These are phyloP conservation scores for Delonix regia DNA, from an alignment of 306 rosid species.

Conservation along the genomic window DNA sequence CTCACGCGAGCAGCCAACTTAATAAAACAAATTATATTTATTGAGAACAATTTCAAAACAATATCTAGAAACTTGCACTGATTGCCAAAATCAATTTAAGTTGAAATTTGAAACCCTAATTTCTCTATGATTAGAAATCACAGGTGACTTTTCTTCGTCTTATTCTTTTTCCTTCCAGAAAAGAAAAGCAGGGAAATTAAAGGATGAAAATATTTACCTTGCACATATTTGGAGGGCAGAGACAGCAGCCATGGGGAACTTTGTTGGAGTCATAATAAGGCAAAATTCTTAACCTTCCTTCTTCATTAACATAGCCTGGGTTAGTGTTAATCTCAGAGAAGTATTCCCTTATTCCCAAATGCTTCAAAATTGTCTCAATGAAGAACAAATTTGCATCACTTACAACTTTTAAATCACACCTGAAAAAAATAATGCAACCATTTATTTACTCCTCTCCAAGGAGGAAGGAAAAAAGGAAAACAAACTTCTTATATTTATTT, in stretches of 20 bases:
- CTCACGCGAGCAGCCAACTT: not conserved
- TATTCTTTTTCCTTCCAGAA: not conserved
- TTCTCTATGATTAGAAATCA: not conserved
- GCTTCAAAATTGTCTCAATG: constrained; percentile 71
- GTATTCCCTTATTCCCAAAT: constrained; percentile 59
- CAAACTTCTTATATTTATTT: not conserved
- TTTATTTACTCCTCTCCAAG: not conserved
- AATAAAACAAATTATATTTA: not conserved
- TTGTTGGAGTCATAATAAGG: constrained; percentile 53
- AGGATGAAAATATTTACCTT: constrained; percentile 53
- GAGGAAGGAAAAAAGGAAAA: not conserved
- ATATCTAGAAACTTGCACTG: constrained; percentile 8
- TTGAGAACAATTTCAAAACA: not conserved
- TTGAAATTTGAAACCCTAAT: not conserved
- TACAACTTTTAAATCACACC: constrained; percentile 81
- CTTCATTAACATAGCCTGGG: constrained; percentile 58
- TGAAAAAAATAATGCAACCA: constrained; percentile 15
- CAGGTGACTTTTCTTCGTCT: not conserved
- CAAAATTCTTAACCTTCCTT: constrained; percentile 57
- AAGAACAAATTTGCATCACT: constrained; percentile 81
- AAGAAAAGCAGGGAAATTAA: not conserved
- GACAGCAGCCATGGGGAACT: constrained; percentile 52
- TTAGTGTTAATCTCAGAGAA: constrained; percentile 76
- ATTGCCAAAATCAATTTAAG: not conserved
- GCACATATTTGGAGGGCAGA: constrained; percentile 85